Evolutionary conservation across 352 stramenopile genomes (phyloP).

Genomic region (Hyaloperonospora arabidopsidis): DNA sequence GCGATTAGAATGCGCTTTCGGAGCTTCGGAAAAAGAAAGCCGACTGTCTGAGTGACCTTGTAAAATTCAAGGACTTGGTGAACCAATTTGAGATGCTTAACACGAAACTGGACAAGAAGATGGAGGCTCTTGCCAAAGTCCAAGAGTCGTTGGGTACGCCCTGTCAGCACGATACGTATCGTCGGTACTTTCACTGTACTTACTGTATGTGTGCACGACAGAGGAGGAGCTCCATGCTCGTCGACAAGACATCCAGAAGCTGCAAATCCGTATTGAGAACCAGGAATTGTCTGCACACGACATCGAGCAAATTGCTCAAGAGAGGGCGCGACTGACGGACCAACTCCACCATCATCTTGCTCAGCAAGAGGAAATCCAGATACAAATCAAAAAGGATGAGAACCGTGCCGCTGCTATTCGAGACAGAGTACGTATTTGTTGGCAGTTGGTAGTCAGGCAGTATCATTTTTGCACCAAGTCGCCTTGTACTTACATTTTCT

Average conservation of each 20-base stretch:
- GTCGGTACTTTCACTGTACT: not conserved
- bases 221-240: slow-evolving; percentile 39
- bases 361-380: slow-evolving; percentile 51
- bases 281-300: slow-evolving; percentile 76
- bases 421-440: slow-evolving; percentile 37
- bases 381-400: slow-evolving; percentile 54
- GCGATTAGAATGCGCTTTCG: slow-evolving; percentile 45
- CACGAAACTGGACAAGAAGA: slow-evolving; percentile 73
- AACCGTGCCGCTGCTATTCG: slow-evolving; percentile 59
- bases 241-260: slow-evolving; percentile 53
- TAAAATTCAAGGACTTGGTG: slow-evolving; percentile 90
- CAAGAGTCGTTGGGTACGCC: slow-evolving; percentile 69
- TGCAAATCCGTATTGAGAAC: slow-evolving; percentile 64
- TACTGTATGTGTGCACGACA: slow-evolving; percentile 16
- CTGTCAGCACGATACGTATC: not conserved
- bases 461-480: not conserved
- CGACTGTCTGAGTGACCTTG: slow-evolving; percentile 83
- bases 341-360: slow-evolving; percentile 58
- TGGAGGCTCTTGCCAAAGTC: slow-evolving; percentile 72
- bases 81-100: slow-evolving; percentile 73
- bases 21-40: slow-evolving; percentile 77
- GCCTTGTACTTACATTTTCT: slow-evolving; percentile 3
- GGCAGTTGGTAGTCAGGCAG: not conserved
- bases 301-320: slow-evolving; percentile 62
- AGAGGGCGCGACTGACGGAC: slow-evolving; percentile 63